These are phyloP conservation scores for Botrytis hyacinthi DNA, from an alignment of 2,329 filamentous ascomycete genomes.

Conservation along the genomic window DNA sequence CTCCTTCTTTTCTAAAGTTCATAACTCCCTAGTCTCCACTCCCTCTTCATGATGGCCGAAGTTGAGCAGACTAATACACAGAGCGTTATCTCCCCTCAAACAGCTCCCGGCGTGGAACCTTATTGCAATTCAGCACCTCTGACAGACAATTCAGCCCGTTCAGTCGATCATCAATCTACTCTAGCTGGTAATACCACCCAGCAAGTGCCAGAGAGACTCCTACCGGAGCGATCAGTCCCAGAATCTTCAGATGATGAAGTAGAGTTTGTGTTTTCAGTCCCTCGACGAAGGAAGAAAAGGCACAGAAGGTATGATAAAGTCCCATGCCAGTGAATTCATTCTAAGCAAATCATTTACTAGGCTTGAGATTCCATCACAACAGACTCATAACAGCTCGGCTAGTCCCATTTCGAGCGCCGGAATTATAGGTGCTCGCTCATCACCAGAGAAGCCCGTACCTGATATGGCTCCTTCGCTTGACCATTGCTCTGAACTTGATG, in stretches of 20 bases:
- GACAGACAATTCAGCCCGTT: not conserved
- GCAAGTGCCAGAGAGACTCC: not conserved
- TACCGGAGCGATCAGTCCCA: not conserved
- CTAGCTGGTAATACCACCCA: not conserved
- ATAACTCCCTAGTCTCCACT: not conserved
- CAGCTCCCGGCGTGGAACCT: not conserved
- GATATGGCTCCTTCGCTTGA: not conserved
- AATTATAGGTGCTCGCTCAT: not conserved
- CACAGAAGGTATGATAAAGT: conserved; percentile 34
- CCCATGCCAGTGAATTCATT: not conserved
- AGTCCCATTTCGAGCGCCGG: not conserved
- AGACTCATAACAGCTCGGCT: not conserved
- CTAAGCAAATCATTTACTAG: conserved; percentile 3
- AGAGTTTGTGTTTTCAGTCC: conserved; percentile 46
- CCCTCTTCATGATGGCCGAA: not conserved
- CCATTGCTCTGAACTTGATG: not conserved
- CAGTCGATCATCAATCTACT: not conserved
- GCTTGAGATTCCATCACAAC: not conserved
- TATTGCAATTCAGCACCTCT: not conserved
- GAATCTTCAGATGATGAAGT: conserved; percentile 44
- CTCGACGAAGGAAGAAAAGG: conserved; percentile 42
- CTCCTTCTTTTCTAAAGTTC: conserved; percentile 7
- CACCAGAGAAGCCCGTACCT: not conserved
- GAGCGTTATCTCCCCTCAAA: not conserved
- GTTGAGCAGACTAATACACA: not conserved